A percentile compares a stretch with the other conserved stretches of the same genome.
Conservation (phyloP, 352 stramenopile species). For the Phytophthora pistaciae region DNA sequence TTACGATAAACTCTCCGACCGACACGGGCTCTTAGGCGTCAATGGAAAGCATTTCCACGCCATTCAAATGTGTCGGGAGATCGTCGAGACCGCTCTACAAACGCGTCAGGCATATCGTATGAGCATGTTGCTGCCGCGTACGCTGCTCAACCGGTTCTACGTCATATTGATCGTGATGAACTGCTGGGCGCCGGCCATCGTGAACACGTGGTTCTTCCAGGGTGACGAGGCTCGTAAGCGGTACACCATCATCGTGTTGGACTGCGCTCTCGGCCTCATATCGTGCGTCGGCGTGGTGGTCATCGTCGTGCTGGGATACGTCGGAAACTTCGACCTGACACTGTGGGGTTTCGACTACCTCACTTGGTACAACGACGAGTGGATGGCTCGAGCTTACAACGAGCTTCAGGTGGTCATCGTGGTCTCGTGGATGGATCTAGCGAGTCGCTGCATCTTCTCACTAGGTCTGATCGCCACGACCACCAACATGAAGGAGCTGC, state of each 20-base stretch:
- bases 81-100: constrained; percentile 26
- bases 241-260: constrained; percentile 9
- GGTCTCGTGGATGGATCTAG: neutral
- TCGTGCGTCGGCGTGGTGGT: neutral
- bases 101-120: constrained; percentile 20
- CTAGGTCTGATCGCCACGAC: neutral
- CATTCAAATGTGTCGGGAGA: constrained; percentile 17
- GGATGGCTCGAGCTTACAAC: too few species aligned
- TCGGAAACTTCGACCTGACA: neutral
- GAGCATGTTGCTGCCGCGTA: constrained; percentile 21
- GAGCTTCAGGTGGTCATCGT: neutral
- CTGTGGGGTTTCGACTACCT: neutral
- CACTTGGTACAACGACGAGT: too few species aligned
- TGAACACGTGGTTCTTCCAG: constrained; percentile 10
- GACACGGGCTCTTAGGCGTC: constrained; percentile 3
- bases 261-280: neutral
- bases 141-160: constrained; percentile 39
- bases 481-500: neutral
- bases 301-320: neutral
- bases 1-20: neutral
- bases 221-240: constrained; percentile 9
- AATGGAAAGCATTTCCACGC: constrained; percentile 26
- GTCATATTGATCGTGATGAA: constrained; percentile 28
- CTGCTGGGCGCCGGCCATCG: constrained; percentile 18
- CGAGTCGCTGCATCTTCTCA: neutral